Percentiles rank a stretch among this genome's conserved stretches.
phyloP scores from a whole-genome alignment of 768 basidiomycete species.

The Leccinum boreale region DNA sequence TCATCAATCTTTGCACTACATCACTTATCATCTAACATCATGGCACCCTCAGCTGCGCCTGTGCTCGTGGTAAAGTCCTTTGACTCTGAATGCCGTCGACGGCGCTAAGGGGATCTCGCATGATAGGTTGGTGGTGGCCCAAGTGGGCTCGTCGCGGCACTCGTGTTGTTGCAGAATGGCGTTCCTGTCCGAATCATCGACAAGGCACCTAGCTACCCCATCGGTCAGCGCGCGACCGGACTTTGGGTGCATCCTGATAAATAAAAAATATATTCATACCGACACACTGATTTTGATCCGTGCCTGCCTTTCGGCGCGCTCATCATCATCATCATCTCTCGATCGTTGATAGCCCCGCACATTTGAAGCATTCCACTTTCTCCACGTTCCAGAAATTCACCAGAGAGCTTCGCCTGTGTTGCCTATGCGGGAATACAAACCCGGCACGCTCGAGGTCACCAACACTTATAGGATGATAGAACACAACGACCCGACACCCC shows the following conservation, averaged over 20 bases:
- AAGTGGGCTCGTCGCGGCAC: conserved; percentile 33
- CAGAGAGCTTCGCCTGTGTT: conserved; percentile 26
- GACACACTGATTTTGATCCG: neutral
- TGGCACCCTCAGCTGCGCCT: conserved; percentile 10
- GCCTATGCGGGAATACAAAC: conserved; percentile 35
- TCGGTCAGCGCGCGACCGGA: conserved; percentile 38
- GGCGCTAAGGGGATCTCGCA: neutral
- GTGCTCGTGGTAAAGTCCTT: conserved; percentile 20
- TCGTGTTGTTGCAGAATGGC: conserved; percentile 39
- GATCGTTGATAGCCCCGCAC: conserved; percentile 29
- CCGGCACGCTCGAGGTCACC: conserved; percentile 14
- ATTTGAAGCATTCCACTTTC: conserved; percentile 40
- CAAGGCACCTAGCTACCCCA: conserved; percentile 35
- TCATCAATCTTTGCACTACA: neutral
- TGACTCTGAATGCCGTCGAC: neutral
- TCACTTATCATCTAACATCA: neutral
- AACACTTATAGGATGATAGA: conserved; percentile 4
- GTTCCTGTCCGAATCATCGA: conserved; percentile 54
- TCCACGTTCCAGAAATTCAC: conserved; percentile 39
- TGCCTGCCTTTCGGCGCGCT: too few species aligned
- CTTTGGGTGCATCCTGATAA: conserved; percentile 32
- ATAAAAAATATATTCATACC: neutral
- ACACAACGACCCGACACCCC: conserved; percentile 20
- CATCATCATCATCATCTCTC: neutral
- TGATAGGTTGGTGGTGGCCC: conserved; percentile 31